Conservation (phyloP, 371 early-diverging fungal species). For the Zychaea mexicana region DNA sequence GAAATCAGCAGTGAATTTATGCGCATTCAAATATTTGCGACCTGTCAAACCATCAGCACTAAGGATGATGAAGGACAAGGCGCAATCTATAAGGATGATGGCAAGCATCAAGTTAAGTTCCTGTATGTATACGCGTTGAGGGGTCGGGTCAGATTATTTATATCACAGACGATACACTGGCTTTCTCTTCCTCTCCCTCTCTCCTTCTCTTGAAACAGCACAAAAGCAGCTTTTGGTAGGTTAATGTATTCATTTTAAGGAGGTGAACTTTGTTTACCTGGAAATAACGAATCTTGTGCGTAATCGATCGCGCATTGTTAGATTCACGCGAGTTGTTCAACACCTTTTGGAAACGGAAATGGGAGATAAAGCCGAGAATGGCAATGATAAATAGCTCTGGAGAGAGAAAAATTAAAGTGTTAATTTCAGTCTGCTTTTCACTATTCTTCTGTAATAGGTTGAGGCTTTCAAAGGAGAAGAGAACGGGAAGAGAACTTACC, state of each 20-base stretch:
- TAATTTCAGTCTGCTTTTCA: too few species aligned
- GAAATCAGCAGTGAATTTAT: constrained; percentile 52
- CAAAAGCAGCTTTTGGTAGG: not conserved
- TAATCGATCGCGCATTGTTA: constrained; percentile 37
- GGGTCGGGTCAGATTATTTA: not conserved
- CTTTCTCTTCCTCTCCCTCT: too few species aligned
- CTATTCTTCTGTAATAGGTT: too few species aligned
- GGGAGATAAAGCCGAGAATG: constrained; percentile 42
- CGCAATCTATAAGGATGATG: constrained; percentile 29
- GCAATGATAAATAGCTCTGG: constrained; percentile 42
- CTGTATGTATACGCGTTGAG: not conserved
- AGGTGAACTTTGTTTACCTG: constrained; percentile 15
- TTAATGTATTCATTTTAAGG: not conserved
- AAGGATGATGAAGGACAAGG: constrained; percentile 35
- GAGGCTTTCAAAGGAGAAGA: too few species aligned
- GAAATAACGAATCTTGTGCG: constrained; percentile 47
- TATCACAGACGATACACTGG: too few species aligned
- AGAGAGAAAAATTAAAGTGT: too few species aligned
- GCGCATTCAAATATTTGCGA: constrained; percentile 31
- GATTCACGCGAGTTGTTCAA: constrained; percentile 31
- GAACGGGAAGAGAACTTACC: constrained; percentile 21
- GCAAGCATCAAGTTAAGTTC: constrained; percentile 49
- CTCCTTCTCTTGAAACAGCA: not conserved
- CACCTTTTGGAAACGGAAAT: constrained; percentile 45
- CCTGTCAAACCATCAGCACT: constrained; percentile 44